Evolutionary conservation across 805 yeast genomes (phyloP).

Genomic region (Candida arabinofermentans): DNA sequence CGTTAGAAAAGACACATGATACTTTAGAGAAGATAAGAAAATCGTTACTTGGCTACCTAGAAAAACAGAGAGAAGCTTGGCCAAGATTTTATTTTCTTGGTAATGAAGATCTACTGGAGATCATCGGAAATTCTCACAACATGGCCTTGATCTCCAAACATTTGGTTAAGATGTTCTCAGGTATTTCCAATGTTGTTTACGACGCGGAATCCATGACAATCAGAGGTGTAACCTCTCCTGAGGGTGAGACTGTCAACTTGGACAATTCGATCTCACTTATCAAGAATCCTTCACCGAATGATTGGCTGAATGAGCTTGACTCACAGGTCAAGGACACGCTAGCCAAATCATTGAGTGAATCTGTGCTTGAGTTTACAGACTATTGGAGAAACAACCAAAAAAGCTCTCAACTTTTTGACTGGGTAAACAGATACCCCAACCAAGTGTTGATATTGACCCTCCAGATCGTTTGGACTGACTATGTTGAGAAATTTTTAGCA

Average conservation of each 20-base stretch:
- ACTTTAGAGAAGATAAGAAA: constrained; percentile 55
- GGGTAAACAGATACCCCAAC: constrained; percentile 43
- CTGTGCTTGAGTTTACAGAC: constrained; percentile 19
- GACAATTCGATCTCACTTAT: constrained; percentile 39
- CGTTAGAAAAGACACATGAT: constrained; percentile 49
- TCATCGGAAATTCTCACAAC: constrained; percentile 63
- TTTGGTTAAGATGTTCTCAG: constrained; percentile 68
- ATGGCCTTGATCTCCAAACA: constrained; percentile 48
- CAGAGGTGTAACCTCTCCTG: constrained; percentile 51
- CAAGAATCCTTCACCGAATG: constrained; percentile 42
- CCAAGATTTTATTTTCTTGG: constrained; percentile 87
- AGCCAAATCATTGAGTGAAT: constrained; percentile 33
- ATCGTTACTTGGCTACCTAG: constrained; percentile 74
- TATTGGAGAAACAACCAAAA: constrained; percentile 8
- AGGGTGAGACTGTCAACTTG: constrained; percentile 56
- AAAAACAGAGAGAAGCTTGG: constrained; percentile 68
- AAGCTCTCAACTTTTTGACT: constrained; percentile 17
- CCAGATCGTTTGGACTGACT: constrained; percentile 54
- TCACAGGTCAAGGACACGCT: constrained; percentile 46
- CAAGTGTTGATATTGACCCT: constrained; percentile 54
- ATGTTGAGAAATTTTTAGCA: constrained; percentile 28
- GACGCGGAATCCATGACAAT: constrained; percentile 25
- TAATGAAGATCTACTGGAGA: constrained; percentile 81
- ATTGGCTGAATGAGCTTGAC: constrained; percentile 64
- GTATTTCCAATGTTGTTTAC: constrained; percentile 42